A percentile compares a stretch with the other conserved stretches of the same genome.
Evolutionary conservation across 805 yeast species (phyloP).

Genomic region (Schizosaccharomyces lindneri): DNA sequence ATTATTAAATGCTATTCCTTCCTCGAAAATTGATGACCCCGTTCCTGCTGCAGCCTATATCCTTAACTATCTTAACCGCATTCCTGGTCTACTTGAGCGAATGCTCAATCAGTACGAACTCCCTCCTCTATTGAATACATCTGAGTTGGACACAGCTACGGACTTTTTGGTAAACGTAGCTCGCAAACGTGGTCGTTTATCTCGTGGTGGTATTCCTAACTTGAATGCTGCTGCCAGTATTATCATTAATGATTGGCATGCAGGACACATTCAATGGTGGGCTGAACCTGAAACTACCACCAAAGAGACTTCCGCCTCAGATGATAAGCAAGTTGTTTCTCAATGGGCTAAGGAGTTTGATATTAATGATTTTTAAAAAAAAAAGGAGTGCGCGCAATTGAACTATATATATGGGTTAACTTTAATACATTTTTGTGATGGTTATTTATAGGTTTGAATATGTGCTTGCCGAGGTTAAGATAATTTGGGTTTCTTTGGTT

Average conservation of each 20-base stretch:
- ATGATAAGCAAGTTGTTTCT: slow-evolving; percentile 34
- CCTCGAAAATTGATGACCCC: slow-evolving; percentile 66
- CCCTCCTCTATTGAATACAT: slow-evolving; percentile 40
- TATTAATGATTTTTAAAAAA: slow-evolving; percentile 26
- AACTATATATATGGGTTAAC: background rate
- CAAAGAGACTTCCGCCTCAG: slow-evolving; percentile 13
- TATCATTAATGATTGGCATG: slow-evolving; percentile 87
- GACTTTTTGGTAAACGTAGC: slow-evolving; percentile 82
- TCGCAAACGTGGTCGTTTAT: slow-evolving; percentile 72
- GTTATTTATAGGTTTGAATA: background rate
- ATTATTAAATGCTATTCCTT: slow-evolving; percentile 68
- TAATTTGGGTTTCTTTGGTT: no score
- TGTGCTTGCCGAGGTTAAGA: no score
- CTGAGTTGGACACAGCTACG: slow-evolving; percentile 37
- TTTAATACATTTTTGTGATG: background rate
- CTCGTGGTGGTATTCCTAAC: slow-evolving; percentile 84
- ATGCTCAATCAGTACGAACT: slow-evolving; percentile 49
- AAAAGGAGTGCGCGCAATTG: background rate
- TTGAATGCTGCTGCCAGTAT: slow-evolving; percentile 59
- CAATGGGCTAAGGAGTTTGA: slow-evolving; percentile 90
- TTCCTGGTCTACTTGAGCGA: slow-evolving; percentile 24
- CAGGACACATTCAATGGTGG: slow-evolving; percentile 86
- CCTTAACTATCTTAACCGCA: slow-evolving; percentile 37
- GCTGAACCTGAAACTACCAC: slow-evolving; percentile 23
- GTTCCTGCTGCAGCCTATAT: slow-evolving; percentile 54